Base-by-base conservation (phyloP, 805 yeast genomes). In the Candida rishiriensis region DNA sequence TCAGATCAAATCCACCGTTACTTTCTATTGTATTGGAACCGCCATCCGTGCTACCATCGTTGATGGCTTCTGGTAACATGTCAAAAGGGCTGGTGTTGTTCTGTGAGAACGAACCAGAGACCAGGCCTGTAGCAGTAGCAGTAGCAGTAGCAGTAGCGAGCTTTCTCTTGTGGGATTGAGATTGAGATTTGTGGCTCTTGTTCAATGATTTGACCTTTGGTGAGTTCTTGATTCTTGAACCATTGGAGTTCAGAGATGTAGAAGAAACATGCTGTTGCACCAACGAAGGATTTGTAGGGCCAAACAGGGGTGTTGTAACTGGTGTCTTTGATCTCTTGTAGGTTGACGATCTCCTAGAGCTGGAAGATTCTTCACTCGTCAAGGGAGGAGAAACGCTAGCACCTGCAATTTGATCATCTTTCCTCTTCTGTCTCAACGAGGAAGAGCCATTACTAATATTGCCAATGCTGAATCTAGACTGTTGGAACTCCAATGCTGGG, bases 401-500 rank as follows among this genome's bases (percentile, higher is more conserved):
- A 30, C 33, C 33, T 31, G 50, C 37, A 28, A 34, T 46, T 45
- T 50, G 57, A 29, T 45, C 64, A 55, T 42, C 69, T 52, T 51
- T 52, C 39, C 62, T 51, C 40, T 61, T 56, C 38, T 62, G 62
- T 38, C 68, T 48, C 35, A 59, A 44, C 3, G 60, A 44, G 8
- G 44, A 14, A 3, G 50, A 39, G 26, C 39, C 29, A 16, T 34
- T 45, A 32, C 48, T 36, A 10, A 51, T 37, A 45, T 39, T 26
- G 39, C 30, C 8, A 16, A 17, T 17, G 9, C 36, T 14, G 34
- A 52, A 54, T 34, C 61, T 41, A 18, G 50, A 47, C n/a, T 52
- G 42, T 35, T 64, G 72, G 41, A 78, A 85, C 47, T 71, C 76
- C 45, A 83, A 60, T 3, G 87, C 87, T 0, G 89, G 89, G 0